Evolutionary conservation across 2,329 filamentous ascomycete species (phyloP).

Genomic region (Colletotrichum acutatum): DNA sequence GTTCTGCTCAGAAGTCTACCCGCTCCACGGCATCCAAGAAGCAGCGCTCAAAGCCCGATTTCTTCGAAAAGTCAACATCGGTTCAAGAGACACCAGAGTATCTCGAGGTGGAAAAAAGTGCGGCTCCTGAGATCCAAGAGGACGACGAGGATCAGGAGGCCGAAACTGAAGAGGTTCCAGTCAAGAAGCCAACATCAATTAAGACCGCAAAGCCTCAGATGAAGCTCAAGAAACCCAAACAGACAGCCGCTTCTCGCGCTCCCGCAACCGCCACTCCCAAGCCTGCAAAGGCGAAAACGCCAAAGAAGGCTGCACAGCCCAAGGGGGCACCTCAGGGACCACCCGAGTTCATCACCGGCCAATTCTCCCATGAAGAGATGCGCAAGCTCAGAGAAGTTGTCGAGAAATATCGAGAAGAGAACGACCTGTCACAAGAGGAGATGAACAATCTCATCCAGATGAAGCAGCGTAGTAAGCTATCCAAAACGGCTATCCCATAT

Average conservation of each 20-base stretch:
- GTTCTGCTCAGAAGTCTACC: constrained; percentile 27
- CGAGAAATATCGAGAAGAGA: constrained; percentile 55
- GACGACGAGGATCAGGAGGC: constrained; percentile 23
- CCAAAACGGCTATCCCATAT: constrained; percentile 40
- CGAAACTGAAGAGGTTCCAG: constrained; percentile 15
- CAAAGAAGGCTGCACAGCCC: not conserved
- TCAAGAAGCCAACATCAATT: not conserved
- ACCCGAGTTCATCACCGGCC: constrained; percentile 42
- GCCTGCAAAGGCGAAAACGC: not conserved
- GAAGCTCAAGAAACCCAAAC: not conserved
- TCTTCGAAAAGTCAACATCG: constrained; percentile 46
- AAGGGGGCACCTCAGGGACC: not conserved
- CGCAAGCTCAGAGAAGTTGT: constrained; percentile 53
- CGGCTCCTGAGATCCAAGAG: not conserved
- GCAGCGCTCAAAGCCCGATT: constrained; percentile 55
- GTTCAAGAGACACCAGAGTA: constrained; percentile 36
- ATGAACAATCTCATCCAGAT: constrained; percentile 59
- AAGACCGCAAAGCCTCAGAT: not conserved
- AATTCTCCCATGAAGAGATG: constrained; percentile 57
- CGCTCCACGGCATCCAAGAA: constrained; percentile 52
- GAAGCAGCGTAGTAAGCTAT: constrained; percentile 36
- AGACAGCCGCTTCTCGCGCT: not conserved
- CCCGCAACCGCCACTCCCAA: not conserved
- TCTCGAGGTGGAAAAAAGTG: constrained; percentile 15
- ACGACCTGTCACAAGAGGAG: constrained; percentile 54